phyloP scores from a whole-genome alignment of 768 basidiomycete genomes.

The Dendrothele bispora region DNA sequence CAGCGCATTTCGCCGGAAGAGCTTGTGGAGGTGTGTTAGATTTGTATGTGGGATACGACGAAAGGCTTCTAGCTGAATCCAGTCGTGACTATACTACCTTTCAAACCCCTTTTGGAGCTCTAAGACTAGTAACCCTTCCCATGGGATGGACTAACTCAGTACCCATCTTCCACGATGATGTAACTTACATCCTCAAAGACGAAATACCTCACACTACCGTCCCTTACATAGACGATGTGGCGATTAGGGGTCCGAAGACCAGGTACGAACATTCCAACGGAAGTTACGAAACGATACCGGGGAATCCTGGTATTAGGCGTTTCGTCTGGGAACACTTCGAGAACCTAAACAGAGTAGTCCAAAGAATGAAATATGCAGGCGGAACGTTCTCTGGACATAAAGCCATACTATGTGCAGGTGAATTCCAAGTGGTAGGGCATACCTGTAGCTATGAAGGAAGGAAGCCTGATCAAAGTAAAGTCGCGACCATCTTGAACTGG shows the following conservation, averaged over 20 bases:
- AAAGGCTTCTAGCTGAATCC: slow-evolving; percentile 19
- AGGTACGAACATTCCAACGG: slow-evolving; percentile 14
- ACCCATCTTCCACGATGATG: slow-evolving; percentile 28
- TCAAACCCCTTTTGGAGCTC: slow-evolving; percentile 12
- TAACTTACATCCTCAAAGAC: slow-evolving; percentile 24
- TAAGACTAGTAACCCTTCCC: slow-evolving; percentile 29
- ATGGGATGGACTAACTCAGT: slow-evolving; percentile 40
- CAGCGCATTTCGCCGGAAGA: slow-evolving; percentile 11
- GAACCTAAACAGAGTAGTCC: slow-evolving; percentile 32
- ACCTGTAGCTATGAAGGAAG: slow-evolving; percentile 32
- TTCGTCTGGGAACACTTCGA: slow-evolving; percentile 38
- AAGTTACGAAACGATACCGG: slow-evolving; percentile 9
- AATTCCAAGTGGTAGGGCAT: slow-evolving; percentile 32
- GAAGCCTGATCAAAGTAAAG: slow-evolving; percentile 19
- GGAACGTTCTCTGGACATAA: slow-evolving; percentile 28
- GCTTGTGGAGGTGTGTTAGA: slow-evolving; percentile 19
- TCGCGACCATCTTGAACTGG: too few species aligned
- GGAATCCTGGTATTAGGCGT: slow-evolving; percentile 12
- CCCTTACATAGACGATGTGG: slow-evolving; percentile 29
- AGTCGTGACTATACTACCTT: slow-evolving; percentile 33
- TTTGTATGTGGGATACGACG: slow-evolving; percentile 26
- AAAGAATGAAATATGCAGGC: slow-evolving; percentile 26
- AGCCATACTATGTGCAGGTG: slow-evolving; percentile 11
- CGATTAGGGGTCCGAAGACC: slow-evolving; percentile 18
- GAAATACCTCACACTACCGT: slow-evolving; percentile 22